Base-by-base conservation (phyloP, 345 rosid genomes). In the Orychophragmus violaceus region DNA sequence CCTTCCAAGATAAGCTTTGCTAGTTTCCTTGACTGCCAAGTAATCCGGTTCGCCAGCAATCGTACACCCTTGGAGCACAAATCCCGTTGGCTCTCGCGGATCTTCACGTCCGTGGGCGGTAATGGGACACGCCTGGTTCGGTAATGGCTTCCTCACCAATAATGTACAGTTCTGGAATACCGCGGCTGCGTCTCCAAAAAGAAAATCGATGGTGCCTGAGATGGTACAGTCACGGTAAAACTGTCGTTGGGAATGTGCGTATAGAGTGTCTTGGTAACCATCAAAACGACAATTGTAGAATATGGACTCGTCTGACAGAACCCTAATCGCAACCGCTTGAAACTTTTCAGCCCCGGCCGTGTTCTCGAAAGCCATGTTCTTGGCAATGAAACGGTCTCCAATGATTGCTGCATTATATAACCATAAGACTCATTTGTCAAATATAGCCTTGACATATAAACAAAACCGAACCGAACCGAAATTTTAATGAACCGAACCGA, bases 201-300 rank as follows among this genome's bases (percentile, higher is more conserved):
- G 73, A 64, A 87, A 84, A 71, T 92, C 97, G 12, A 92, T 77
- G 23, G 97, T 89, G 52, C 98, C 98, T 0, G 86, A 42, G 75
- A 92, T 69, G 51, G 70, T 75, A 76, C 97, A 89, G 46, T 87
- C 93, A 0, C 98, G 88, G 86, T 80, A 92, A 84, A 81, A 92
- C 62, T 92, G 98, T 12, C 97, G 87, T 64, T 81, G 83, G 68
- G 89, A 62, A 72, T 84, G 93, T 8, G 84, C 72, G 56, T 87
- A 84, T 8, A 92, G 79, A 6, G 97, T 92, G 78, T 82, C 86
- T 41, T 89, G 93, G 66, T 80, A 82, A 3, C 97, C 97, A 9
- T 87, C 95, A 32, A 92, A 79, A 18, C 80, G 51, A 78, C 95
- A 87, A 54, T 89, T 87, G 84, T 77, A 79, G 79, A 89, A 84